phyloP scores from a whole-genome alignment of 805 yeast genomes.

The Saturnispora serradocipensis region DNA sequence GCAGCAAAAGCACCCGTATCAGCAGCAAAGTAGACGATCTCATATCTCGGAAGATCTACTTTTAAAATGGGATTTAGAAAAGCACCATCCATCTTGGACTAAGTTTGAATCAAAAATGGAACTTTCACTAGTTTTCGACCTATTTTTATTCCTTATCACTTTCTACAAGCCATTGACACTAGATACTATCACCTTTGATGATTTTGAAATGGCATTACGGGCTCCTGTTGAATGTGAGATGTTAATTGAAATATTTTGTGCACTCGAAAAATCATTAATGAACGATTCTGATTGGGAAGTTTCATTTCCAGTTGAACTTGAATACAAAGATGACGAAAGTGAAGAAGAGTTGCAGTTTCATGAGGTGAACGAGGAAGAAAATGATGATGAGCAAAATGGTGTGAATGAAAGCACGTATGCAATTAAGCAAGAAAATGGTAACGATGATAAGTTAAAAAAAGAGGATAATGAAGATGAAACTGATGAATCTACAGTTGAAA shows the following conservation, averaged over 20 bases:
- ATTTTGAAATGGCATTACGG: conserved; percentile 49
- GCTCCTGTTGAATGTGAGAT: conserved; percentile 43
- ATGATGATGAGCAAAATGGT: conserved; percentile 19
- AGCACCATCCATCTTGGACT: conserved; percentile 19
- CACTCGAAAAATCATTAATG: conserved; percentile 48
- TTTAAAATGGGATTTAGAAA: conserved; percentile 1
- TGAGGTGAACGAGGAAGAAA: conserved; percentile 18
- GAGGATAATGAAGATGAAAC: conserved; percentile 18
- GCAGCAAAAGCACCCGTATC: background rate
- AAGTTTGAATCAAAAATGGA: conserved; percentile 18
- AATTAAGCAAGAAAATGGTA: conserved; percentile 14
- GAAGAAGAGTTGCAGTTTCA: conserved; percentile 14
- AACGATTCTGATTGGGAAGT: conserved; percentile 25
- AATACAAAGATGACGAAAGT: conserved; percentile 15
- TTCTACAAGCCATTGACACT: conserved; percentile 54
- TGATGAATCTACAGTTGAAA: conserved; percentile 22
- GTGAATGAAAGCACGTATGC: conserved; percentile 11
- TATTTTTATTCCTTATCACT: conserved; percentile 69
- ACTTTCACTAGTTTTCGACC: conserved; percentile 33
- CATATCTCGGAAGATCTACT: conserved; percentile 26
- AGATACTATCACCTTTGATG: conserved; percentile 77
- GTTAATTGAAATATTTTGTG: conserved; percentile 61
- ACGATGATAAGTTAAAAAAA: conserved; percentile 6
- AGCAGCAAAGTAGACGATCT: background rate
- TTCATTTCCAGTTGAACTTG: conserved; percentile 22